phyloP scores from a whole-genome alignment of 2,329 filamentous ascomycete genomes.

The Tolypocladium sp. region DNA sequence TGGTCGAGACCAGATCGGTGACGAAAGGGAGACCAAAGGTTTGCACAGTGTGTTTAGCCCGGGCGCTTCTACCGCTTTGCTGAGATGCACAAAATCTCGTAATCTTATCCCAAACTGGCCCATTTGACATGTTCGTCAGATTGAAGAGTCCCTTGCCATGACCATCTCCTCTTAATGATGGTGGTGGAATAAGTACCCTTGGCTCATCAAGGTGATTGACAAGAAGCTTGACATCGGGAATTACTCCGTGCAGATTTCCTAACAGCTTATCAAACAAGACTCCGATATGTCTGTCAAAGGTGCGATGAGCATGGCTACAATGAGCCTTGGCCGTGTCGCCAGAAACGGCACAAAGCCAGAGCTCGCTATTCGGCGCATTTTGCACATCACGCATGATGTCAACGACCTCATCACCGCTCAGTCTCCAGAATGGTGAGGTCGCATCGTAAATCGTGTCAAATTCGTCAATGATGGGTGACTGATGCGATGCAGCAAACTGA shows the following conservation, averaged over 20 bases:
- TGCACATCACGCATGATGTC: conserved; percentile 12
- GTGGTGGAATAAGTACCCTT: conserved; percentile 22
- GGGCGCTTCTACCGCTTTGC: fast-evolving
- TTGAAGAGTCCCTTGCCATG: conserved; percentile 10
- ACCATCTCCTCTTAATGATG: background rate
- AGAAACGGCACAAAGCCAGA: conserved; percentile 28
- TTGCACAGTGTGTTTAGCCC: conserved; percentile 14
- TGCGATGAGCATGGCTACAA: conserved; percentile 24
- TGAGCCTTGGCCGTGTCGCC: conserved; percentile 13
- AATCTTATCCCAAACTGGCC: conserved; percentile 20
- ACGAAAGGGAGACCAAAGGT: conserved; percentile 25
- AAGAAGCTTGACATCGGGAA: conserved; percentile 31
- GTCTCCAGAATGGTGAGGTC: conserved; percentile 28
- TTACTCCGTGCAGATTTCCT: conserved; percentile 8
- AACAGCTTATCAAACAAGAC: conserved; percentile 22
- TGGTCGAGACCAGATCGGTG: conserved; percentile 11
- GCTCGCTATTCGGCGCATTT: conserved; percentile 17
- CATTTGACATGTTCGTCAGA: conserved; percentile 16
- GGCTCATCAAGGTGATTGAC: conserved; percentile 42
- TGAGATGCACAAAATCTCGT: conserved; percentile 8
- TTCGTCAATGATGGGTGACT: conserved; percentile 38
- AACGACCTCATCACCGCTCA: conserved; percentile 24
- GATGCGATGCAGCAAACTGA: conserved; percentile 25
- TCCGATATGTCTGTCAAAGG: conserved; percentile 23
- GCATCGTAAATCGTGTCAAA: conserved; percentile 33